Percentiles rank a stretch among this genome's conserved stretches.
phyloP scores from a whole-genome alignment of 1,139 yeast species.

The Candida neerlandica region DNA sequence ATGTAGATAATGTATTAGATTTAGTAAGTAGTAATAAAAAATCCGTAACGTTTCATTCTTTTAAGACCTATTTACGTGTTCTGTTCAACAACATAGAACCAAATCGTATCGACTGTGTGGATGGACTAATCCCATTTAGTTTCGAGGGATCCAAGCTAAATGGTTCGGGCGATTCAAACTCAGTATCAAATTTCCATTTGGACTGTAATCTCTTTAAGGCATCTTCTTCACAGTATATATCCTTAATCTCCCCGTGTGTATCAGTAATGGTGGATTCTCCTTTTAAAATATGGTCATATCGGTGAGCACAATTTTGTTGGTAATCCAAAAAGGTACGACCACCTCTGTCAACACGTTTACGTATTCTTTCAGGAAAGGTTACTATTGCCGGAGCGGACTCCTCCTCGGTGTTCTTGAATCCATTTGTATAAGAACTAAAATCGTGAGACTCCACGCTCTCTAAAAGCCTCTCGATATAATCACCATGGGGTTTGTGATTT shows the following conservation, averaged over 20 bases:
- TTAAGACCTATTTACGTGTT: slow-evolving; percentile 5
- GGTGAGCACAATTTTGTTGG: background rate
- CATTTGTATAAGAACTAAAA: slow-evolving; percentile 48
- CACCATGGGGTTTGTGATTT: slow-evolving; percentile 28
- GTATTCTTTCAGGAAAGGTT: slow-evolving; percentile 40
- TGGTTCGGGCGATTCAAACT: slow-evolving; percentile 54
- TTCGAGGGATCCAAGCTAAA: slow-evolving; percentile 67
- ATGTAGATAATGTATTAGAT: too few species aligned
- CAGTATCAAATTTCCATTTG: slow-evolving; percentile 77
- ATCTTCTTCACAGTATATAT: slow-evolving; percentile 62
- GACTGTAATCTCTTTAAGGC: slow-evolving; percentile 59
- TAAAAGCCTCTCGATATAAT: slow-evolving; percentile 42
- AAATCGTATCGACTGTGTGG: slow-evolving; percentile 86
- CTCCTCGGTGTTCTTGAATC: slow-evolving; percentile 23
- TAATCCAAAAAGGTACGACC: slow-evolving; percentile 70
- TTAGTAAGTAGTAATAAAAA: too few species aligned
- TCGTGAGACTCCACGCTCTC: slow-evolving; percentile 50
- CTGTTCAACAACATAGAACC: slow-evolving; percentile 75
- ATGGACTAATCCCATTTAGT: slow-evolving; percentile 80
- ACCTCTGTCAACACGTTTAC: slow-evolving; percentile 77
- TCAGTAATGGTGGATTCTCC: too few species aligned
- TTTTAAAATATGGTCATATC: background rate
- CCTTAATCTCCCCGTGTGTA: slow-evolving; percentile 17
- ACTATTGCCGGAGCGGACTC: slow-evolving; percentile 18
- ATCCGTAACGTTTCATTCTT: too few species aligned